Base-by-base conservation (phyloP, 192 early-diverging fungal species). In the Entrophospora sp. region DNA sequence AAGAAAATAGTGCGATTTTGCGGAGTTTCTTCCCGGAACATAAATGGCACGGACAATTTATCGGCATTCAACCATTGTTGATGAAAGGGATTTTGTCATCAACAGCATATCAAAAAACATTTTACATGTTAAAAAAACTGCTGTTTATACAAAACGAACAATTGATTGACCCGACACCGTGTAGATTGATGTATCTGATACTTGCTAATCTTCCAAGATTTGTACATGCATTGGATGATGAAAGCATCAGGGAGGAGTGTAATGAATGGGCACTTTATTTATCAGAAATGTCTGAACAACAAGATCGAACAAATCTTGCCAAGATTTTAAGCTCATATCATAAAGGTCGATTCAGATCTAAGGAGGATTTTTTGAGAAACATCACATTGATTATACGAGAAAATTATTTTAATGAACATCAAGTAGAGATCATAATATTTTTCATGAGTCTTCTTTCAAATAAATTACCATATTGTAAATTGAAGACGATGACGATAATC, bases 361-460 rank as follows among this genome's bases (percentile, higher is more conserved):
- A 83, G 60, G 81, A 87, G n/a, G 81, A 93, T 64, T 94, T 89
- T 66, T 70, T 90, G n/a, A 65, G 77, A 38, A 85, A 91, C 45
- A 70, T 88, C n/a, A 74, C 84, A 12, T 71, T 64, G 0, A 48
- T 82, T 7, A 67, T 93, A 8, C 64, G 78, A 10, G 84, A 91
- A 22, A 67, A 72, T 5, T 94, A 81, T 67, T 82, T 92, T 40
- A 82, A 82, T 1, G 66, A 70, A 9, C 75, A 85, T 37, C 76
- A 87, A 60, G 75, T 77, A 27, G 69, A 79, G 60, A 76, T 76
- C n/a, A 68, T 89, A 27, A 69, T 86, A 45, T 83, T 90, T 52
- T 66, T 87, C 8, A 73, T 85, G 36, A 71, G 78, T 14, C 61
- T 92, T 24, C 64, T 91, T 6, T 71, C 76, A n/a, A 89, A 93